Evolutionary conservation across 768 basidiomycete genomes (phyloP).

Genomic region (Russula virescens): DNA sequence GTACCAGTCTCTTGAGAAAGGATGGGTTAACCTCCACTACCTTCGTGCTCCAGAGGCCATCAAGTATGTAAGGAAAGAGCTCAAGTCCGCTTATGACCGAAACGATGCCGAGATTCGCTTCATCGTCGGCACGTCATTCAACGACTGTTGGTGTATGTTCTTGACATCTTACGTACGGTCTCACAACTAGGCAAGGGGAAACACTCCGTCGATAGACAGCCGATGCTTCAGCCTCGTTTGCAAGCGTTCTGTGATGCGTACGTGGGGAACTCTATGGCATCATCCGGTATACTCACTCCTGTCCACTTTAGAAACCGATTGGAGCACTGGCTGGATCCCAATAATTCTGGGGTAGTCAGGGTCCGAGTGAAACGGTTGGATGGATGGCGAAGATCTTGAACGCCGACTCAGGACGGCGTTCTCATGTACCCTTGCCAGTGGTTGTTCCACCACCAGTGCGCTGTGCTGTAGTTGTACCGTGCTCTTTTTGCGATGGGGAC

Average conservation of each 20-base stretch:
- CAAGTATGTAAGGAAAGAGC: not conserved
- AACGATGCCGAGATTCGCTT: not conserved
- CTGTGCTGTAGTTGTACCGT: too few relatives aligned
- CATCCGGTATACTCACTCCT: not conserved
- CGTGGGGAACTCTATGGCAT: too few relatives aligned
- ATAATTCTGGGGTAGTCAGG: constrained; percentile 4
- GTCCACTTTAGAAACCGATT: not conserved
- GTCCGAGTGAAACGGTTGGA: not conserved
- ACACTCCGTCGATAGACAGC: not conserved
- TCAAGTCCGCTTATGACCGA: not conserved
- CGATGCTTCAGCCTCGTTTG: constrained; percentile 12
- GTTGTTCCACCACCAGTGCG: not conserved
- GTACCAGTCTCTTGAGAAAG: not conserved
- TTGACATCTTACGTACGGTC: not conserved
- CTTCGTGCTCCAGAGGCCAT: constrained; percentile 7
- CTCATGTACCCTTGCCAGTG: not conserved
- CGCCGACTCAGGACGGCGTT: not conserved
- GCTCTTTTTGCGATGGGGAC: too few relatives aligned
- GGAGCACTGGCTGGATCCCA: too few relatives aligned
- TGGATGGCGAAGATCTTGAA: not conserved
- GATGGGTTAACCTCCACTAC: constrained; percentile 10
- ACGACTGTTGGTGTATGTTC: not conserved
- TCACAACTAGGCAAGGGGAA: not conserved
- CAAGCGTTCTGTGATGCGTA: not conserved
- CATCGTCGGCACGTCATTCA: constrained; percentile 9